Evolutionary conservation across 2,329 filamentous ascomycete genomes (phyloP), one percentile per base, ranked within the genome.

Genomic region (Diaporthe eres): DNA sequence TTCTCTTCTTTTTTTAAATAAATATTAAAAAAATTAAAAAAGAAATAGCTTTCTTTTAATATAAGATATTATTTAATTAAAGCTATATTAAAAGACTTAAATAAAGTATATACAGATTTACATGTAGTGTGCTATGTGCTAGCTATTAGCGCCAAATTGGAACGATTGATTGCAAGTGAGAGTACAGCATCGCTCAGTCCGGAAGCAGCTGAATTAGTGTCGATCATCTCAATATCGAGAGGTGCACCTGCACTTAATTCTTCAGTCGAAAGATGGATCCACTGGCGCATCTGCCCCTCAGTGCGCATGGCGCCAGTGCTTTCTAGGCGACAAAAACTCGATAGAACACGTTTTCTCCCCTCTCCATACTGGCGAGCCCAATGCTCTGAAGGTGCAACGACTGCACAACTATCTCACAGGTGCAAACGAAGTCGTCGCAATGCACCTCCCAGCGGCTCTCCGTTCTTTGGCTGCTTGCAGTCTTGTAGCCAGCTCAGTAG

Each of bases 221-320:
- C 31, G 63, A 68, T 68, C 31, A 51, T 39, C 4, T 51, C 47
- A 68, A 7, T 68, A 53, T 68, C 12, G 47, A 68, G 63, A 8
- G 22, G 22, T 63, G 31, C 47, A 39, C 39, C 19, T 68, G 44
- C 44, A 39, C 8, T 51, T 37, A 13, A 7, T 25, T 37, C 15
- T 39, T 34, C 47, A 68, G 28, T 68, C 49, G 22, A 10, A 51
- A 28, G 47, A 68, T 28, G 47, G 47, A 51, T 28, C 47, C 65
- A 53, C 47, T 8, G 25, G 12, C n/a, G 65, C 65, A 39, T 53
- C n/a, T 39, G 47, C 65, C 47, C 39, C 65, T 51, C 22, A 25
- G 22, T 22, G 34, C 31, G 63, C 42, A 31, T 47, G 31, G 31
- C 47, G 34, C 17, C 65, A 55, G 13, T 55, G 34, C 65, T 55